These are phyloP conservation scores for Aspergillus sp. DNA, from an alignment of 2,329 filamentous ascomycete species.

Conservation along the genomic window DNA sequence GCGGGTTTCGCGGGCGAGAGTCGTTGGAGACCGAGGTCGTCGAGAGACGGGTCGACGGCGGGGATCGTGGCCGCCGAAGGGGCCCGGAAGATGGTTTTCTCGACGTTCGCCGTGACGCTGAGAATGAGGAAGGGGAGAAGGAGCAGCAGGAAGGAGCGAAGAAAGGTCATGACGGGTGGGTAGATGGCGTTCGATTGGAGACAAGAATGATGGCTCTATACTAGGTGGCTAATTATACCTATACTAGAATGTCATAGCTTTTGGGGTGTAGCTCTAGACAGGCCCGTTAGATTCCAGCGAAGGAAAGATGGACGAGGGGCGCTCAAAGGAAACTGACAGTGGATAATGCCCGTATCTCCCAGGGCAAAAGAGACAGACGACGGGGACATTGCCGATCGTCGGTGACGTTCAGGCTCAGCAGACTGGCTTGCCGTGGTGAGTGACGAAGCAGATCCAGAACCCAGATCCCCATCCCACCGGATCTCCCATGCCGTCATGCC, in stretches of 20 bases:
- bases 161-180: slow-evolving; percentile 14
- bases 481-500: slow-evolving; percentile 13
- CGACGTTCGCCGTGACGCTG: slow-evolving; percentile 66
- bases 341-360: background rate
- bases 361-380: background rate
- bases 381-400: background rate
- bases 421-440: too few relatives aligned
- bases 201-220: background rate
- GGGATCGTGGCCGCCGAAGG: slow-evolving; percentile 61
- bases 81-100: slow-evolving; percentile 85
- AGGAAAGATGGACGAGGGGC: too few relatives aligned
- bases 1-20: slow-evolving; percentile 59
- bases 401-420: background rate
- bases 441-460: background rate
- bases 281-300: too few relatives aligned
- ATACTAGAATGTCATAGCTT: background rate
- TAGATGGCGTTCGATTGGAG: background rate
- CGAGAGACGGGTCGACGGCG: slow-evolving; percentile 55
- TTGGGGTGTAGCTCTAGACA: too few relatives aligned
- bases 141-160: slow-evolving; percentile 16
- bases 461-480: background rate
- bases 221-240: too few relatives aligned
- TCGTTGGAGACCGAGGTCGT: slow-evolving; percentile 62
- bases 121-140: slow-evolving; percentile 18
- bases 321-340: background rate